phyloP scores from a whole-genome alignment of 768 basidiomycete genomes.

The Hericium alpestre region DNA sequence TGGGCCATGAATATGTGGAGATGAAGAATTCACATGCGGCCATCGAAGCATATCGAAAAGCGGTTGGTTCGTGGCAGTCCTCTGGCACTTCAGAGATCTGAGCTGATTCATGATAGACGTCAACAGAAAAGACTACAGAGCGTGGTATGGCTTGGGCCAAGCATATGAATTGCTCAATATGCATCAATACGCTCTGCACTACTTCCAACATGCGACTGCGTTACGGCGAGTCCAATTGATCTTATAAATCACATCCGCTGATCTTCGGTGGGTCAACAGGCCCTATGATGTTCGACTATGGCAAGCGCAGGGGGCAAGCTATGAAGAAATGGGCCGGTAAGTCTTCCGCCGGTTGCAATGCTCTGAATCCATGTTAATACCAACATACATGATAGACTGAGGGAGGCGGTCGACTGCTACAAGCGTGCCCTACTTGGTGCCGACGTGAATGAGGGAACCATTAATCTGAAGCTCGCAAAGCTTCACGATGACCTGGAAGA shows the following conservation, averaged over 20 bases:
- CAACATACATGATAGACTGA: slow-evolving; percentile 34
- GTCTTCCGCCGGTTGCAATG: slow-evolving; percentile 11
- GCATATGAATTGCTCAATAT: slow-evolving; percentile 95
- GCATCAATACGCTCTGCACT: slow-evolving; percentile 93
- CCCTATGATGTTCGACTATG: slow-evolving; percentile 95
- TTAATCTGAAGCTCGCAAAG: slow-evolving; percentile 65
- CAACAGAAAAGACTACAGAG: slow-evolving; percentile 92
- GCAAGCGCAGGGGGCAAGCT: slow-evolving; percentile 90
- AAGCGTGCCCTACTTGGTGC: slow-evolving; percentile 81
- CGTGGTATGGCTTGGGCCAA: slow-evolving; percentile 98
- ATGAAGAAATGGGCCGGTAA: slow-evolving; percentile 83
- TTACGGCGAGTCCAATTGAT: slow-evolving; percentile 45
- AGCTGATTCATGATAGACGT: slow-evolving; percentile 49
- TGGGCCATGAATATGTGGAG: slow-evolving; percentile 99
- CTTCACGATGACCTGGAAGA: slow-evolving; percentile 63
- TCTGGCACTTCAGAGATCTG: not conserved
- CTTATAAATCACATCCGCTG: not conserved
- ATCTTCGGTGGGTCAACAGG: slow-evolving; percentile 27
- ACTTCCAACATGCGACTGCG: slow-evolving; percentile 93
- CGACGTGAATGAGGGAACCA: slow-evolving; percentile 63
- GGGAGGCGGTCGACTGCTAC: slow-evolving; percentile 86
- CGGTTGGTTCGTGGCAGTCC: slow-evolving; percentile 65
- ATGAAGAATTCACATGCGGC: slow-evolving; percentile 99
- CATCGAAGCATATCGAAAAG: slow-evolving; percentile 93
- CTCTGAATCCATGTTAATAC: not conserved